A percentile compares a stretch with the other conserved stretches of the same genome.
These are phyloP conservation scores for Lactarius tabidus DNA, from an alignment of 768 basidiomycete genomes.

Conservation along the genomic window DNA sequence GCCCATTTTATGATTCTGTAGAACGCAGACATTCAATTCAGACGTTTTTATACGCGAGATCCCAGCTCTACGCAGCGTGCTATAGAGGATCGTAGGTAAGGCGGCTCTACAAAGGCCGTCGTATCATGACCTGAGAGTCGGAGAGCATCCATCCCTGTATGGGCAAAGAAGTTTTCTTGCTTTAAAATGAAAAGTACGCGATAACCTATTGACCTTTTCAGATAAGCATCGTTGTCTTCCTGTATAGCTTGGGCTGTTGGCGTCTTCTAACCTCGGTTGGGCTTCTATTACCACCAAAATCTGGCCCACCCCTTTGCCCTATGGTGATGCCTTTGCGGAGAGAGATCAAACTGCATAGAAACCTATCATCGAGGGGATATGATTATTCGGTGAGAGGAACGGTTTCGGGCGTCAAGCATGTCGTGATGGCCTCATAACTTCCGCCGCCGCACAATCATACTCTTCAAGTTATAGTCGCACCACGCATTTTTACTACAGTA, in stretches of 20 bases:
- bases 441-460: background rate
- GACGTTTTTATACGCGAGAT: background rate
- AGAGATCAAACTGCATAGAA: background rate
- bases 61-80: background rate
- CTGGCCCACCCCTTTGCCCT: background rate
- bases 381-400: background rate
- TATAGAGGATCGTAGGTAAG: background rate
- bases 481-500: background rate
- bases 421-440: background rate
- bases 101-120: background rate
- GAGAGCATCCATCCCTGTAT: background rate
- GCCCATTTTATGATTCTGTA: constrained; percentile 1
- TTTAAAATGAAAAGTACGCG: background rate
- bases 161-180: background rate
- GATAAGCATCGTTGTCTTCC: background rate
- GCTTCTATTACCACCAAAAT: background rate
- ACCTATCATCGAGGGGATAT: background rate
- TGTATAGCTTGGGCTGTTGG: background rate
- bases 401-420: background rate
- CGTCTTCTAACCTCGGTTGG: background rate
- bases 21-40: background rate
- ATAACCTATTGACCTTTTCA: background rate
- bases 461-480: background rate
- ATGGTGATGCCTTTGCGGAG: background rate
- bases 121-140: background rate